phyloP scores from a whole-genome alignment of 345 rosid genomes.

The Brassica nigra region DNA sequence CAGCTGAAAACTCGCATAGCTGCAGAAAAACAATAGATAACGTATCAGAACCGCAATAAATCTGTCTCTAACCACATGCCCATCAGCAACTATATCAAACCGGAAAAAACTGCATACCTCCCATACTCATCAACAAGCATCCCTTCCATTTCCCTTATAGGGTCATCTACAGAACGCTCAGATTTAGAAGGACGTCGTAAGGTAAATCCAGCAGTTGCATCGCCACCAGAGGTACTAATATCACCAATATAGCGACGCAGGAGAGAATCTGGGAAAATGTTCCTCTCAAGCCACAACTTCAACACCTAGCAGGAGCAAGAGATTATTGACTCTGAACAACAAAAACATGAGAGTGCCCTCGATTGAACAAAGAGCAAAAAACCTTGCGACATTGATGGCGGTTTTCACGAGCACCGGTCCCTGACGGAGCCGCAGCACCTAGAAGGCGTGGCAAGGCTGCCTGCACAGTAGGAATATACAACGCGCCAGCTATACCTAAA shows the following conservation, averaged over 20 bases:
- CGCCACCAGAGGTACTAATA: conserved; percentile 76
- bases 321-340: conserved; percentile 33
- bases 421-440: conserved; percentile 93
- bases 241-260: conserved; percentile 78
- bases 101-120: conserved; percentile 52
- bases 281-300: conserved; percentile 88
- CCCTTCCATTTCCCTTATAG: conserved; percentile 97
- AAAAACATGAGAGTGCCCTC: conserved; percentile 15
- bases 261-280: conserved; percentile 79
- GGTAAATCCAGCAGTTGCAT: conserved; percentile 61
- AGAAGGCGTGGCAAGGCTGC: conserved; percentile 93
- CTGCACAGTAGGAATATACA: conserved; percentile 80
- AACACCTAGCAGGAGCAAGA: conserved; percentile 59
- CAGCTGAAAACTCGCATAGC: conserved; percentile 87
- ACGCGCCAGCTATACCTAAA: conserved; percentile 82
- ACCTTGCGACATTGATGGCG: conserved; percentile 98
- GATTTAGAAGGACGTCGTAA: conserved; percentile 83
- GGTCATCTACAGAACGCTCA: conserved; percentile 93
- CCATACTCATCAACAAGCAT: conserved; percentile 99
- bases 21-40: conserved; percentile 40
- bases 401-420: conserved; percentile 84
- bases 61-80: conserved; percentile 5
- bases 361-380: conserved; percentile 21
- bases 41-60: conserved; percentile 11
- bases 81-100: conserved; percentile 11